These are phyloP conservation scores for Xylaria sp. DNA, from an alignment of 2,329 filamentous ascomycete species.

Conservation along the genomic window DNA sequence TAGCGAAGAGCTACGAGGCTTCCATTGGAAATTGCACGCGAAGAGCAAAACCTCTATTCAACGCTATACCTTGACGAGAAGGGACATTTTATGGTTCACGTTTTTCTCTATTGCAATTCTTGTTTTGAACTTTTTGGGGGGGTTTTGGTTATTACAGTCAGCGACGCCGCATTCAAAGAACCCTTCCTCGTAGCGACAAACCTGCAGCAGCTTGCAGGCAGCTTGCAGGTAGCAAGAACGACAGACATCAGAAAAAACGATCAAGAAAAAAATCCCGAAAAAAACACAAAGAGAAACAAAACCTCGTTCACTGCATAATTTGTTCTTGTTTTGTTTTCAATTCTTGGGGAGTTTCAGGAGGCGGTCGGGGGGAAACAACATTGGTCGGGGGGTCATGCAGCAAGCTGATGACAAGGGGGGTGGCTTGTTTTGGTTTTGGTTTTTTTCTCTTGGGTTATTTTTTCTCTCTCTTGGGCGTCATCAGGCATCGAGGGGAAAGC, in stretches of 20 bases:
- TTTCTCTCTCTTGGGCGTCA: slow-evolving; percentile 28
- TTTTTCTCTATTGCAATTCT: slow-evolving; percentile 16
- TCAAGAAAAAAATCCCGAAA: neutral
- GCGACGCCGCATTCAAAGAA: slow-evolving; percentile 8
- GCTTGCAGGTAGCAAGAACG: slow-evolving; percentile 16
- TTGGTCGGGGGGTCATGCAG: slow-evolving; percentile 24
- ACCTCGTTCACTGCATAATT: slow-evolving; percentile 22
- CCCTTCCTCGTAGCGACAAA: slow-evolving; percentile 4
- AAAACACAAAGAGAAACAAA: slow-evolving; percentile 14
- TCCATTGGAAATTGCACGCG: slow-evolving; percentile 7
- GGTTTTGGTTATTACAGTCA: slow-evolving; percentile 18
- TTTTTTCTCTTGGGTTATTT: neutral
- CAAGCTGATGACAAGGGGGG: slow-evolving; percentile 31
- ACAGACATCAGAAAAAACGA: neutral
- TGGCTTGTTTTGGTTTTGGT: slow-evolving; percentile 9
- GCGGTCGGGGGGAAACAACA: slow-evolving; percentile 26
- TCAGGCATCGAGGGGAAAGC: slow-evolving; percentile 33
- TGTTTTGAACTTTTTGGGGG: neutral
- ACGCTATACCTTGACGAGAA: slow-evolving; percentile 19
- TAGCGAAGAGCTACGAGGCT: slow-evolving; percentile 7
- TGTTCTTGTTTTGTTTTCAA: neutral
- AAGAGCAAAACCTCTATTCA: slow-evolving; percentile 18
- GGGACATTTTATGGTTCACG: slow-evolving; percentile 24
- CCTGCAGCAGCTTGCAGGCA: slow-evolving; percentile 25
- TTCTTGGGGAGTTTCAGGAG: slow-evolving; percentile 20